phyloP scores from a whole-genome alignment of 768 basidiomycete genomes.

The Macrolepiota albuminosa region DNA sequence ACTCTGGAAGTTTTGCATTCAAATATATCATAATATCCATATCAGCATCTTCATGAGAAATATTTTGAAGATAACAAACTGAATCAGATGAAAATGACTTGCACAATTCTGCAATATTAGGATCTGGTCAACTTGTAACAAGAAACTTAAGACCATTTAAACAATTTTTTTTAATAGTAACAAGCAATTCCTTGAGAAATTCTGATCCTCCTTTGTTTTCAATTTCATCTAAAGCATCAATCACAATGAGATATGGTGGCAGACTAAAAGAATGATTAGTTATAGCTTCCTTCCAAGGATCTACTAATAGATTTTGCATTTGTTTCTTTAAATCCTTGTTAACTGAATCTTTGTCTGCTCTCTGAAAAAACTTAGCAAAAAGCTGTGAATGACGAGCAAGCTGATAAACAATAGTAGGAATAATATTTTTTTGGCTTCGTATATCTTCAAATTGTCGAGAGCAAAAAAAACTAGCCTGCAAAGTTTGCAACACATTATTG shows the following conservation, averaged over 20 bases:
- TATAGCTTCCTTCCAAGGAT: neutral
- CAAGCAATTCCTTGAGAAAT: constrained; percentile 4
- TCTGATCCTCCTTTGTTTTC: constrained; percentile 9
- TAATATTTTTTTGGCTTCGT: no score
- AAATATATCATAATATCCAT: neutral
- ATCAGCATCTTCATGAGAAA: neutral
- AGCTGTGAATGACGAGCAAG: no score
- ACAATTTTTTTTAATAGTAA: neutral
- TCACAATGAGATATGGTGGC: constrained; percentile 7
- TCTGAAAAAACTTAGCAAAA: neutral
- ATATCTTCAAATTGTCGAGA: no score
- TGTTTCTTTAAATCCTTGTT: constrained; percentile 2
- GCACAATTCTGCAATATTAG: constrained; percentile 13
- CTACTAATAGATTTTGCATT: neutral
- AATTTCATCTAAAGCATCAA: constrained; percentile 10
- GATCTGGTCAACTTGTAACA: constrained; percentile 16
- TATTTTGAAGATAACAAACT: constrained; percentile 10
- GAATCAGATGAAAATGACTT: constrained; percentile 12
- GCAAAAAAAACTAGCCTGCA: no score
- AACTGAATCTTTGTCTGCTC: neutral
- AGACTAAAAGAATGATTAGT: neutral
- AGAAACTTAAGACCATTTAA: neutral
- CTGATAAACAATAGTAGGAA: no score
- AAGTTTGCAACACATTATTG: no score
- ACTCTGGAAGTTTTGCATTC: no score